Evolutionary conservation across 768 basidiomycete species (phyloP).

Genomic region (Pleurotus pulmonarius): DNA sequence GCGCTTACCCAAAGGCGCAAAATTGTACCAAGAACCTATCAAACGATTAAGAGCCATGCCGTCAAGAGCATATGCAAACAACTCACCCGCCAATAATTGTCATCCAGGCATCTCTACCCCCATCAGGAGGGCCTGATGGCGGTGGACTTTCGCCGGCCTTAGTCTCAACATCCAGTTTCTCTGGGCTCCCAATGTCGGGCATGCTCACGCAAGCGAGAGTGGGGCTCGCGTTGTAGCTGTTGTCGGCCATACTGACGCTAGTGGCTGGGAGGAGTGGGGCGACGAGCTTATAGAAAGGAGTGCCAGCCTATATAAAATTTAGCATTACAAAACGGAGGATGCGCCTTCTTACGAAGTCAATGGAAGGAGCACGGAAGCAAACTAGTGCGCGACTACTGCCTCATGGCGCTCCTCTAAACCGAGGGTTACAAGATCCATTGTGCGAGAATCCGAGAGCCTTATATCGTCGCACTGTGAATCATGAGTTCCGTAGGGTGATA

Average conservation of each 20-base stretch:
- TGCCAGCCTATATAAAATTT: not conserved
- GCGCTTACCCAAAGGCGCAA: constrained; percentile 39
- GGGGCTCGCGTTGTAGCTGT: constrained; percentile 3
- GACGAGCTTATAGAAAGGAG: not conserved
- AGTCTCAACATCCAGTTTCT: not conserved
- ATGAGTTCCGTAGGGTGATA: not conserved
- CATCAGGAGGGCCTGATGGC: constrained; percentile 23
- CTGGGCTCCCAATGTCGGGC: not conserved
- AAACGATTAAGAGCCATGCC: not conserved
- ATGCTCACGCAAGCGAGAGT: constrained; percentile 3
- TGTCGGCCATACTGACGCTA: not conserved
- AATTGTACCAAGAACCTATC: constrained; percentile 40
- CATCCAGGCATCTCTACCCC: constrained; percentile 37
- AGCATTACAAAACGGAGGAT: not conserved
- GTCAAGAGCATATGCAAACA: not conserved
- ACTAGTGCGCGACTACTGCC: not conserved
- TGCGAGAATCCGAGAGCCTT: constrained; percentile 2
- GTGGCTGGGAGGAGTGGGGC: not conserved
- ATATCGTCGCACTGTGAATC: not conserved
- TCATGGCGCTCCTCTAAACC: constrained; percentile 6
- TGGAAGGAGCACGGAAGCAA: not conserved
- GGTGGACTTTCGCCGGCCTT: not conserved
- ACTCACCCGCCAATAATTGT: constrained; percentile 43
- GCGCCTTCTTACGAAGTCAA: constrained; percentile 1
- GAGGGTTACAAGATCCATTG: not conserved